Conservation (phyloP, 805 yeast species). For the Metschnikowia kofuensis region DNA sequence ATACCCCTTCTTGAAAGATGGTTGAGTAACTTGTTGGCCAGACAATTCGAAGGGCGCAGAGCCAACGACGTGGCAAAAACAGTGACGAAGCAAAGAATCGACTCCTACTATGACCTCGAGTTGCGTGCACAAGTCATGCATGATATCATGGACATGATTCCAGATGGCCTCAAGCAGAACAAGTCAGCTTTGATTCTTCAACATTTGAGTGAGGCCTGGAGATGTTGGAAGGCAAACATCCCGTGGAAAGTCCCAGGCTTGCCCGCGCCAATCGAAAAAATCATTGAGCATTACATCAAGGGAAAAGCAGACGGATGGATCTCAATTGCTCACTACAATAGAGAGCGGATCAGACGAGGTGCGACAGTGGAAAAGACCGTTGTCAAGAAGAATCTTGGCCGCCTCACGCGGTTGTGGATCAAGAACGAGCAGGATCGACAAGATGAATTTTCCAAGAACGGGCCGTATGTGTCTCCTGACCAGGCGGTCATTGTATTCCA, state of each 20-base stretch:
- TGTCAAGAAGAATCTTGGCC: conserved; percentile 87
- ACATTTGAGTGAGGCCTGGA: conserved; percentile 97
- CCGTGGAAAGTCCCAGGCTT: conserved; percentile 98
- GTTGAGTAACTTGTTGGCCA: conserved; percentile 84
- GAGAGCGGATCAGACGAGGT: conserved; percentile 87
- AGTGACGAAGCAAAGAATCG: conserved; percentile 92
- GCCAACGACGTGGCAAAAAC: conserved; percentile 91
- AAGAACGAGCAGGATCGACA: conserved; percentile 91
- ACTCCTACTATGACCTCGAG: conserved; percentile 91
- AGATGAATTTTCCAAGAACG: conserved; percentile 70
- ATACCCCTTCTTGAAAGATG: conserved; percentile 91
- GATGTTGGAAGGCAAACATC: conserved; percentile 98
- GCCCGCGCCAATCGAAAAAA: conserved; percentile 84
- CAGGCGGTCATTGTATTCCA: conserved; percentile 87
- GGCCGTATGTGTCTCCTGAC: conserved; percentile 81
- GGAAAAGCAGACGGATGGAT: conserved; percentile 98
- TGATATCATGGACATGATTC: conserved; percentile 95
- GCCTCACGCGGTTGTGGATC: conserved; percentile 89
- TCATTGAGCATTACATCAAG: conserved; percentile 84
- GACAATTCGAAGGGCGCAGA: conserved; percentile 95
- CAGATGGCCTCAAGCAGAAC: conserved; percentile 85
- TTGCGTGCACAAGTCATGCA: conserved; percentile 91
- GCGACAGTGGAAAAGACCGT: conserved; percentile 92
- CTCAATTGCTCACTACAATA: conserved; percentile 85
- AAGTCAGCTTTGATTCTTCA: conserved; percentile 86